phyloP scores from a whole-genome alignment of 1,284 basidiomycete genomes.

The Tremellales sp. region DNA sequence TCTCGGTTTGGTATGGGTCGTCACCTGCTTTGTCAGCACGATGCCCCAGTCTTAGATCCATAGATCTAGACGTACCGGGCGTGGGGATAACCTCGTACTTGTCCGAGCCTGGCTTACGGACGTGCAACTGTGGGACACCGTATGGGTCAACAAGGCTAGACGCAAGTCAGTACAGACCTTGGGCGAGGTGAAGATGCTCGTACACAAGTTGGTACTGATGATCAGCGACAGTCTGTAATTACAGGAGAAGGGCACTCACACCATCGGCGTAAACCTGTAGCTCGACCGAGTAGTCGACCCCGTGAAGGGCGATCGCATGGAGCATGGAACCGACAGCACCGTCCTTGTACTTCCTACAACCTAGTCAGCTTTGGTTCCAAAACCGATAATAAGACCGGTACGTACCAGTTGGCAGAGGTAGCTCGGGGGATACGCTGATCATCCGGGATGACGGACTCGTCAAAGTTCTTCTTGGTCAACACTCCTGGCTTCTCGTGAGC shows the following conservation, averaged over 20 bases:
- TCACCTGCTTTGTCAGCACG: conserved; percentile 27
- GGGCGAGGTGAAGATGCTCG: neutral
- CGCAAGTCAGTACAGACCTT: conserved; percentile 5
- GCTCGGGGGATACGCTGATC: conserved; percentile 47
- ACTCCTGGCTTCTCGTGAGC: conserved; percentile 50
- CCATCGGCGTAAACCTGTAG: conserved; percentile 44
- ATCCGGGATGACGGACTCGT: conserved; percentile 49
- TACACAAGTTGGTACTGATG: conserved; percentile 36
- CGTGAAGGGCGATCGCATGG: conserved; percentile 39
- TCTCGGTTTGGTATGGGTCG: conserved; percentile 49
- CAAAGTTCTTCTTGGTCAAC: conserved; percentile 50
- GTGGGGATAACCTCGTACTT: conserved; percentile 24
- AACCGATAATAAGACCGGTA: conserved; percentile 4
- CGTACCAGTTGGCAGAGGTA: conserved; percentile 48
- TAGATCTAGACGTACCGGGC: conserved; percentile 9
- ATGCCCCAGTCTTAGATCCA: too few species aligned
- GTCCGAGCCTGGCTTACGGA: conserved; percentile 44
- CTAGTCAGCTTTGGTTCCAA: neutral
- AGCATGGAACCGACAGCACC: conserved; percentile 43
- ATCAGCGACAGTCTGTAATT: conserved; percentile 1
- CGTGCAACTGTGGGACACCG: conserved; percentile 41
- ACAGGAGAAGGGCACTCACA: conserved; percentile 18
- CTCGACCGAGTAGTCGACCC: conserved; percentile 40
- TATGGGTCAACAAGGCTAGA: conserved; percentile 47
- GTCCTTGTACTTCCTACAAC: conserved; percentile 41